Base-by-base conservation (phyloP, 2,329 filamentous ascomycete species). In the Myriosclerotinia curreyana region DNA sequence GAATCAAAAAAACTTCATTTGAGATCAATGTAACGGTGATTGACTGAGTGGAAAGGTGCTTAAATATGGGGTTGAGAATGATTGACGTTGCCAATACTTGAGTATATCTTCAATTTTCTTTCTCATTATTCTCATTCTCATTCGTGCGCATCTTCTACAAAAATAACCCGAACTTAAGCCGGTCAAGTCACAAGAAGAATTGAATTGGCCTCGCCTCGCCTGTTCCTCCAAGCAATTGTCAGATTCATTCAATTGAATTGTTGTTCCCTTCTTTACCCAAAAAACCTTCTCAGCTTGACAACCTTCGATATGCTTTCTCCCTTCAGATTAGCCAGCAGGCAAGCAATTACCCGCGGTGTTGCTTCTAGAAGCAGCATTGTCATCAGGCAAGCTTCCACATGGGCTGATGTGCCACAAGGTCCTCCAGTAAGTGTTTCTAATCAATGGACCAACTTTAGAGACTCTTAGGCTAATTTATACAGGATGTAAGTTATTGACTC, bases 331-430 rank as follows among this genome's bases (percentile, higher is more conserved):
- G 81, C 80, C 69, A 78, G 79, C 74, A 80, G 83, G 72, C 81
- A 80, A 74, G 79, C 77, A 51, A 66, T 72, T 53, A 64, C 69
- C 46, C 70, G 68, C 46, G 66, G 69, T 64, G 50, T 70, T 59
- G 67, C 69, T 60, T 64, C 69, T 11, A 66, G 70, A 67, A 69
- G 65, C 67, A 67, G 65, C 51, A 64, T 68, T 60, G 71, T 68
- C 54, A 60, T 68, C 55, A 70, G 73, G 60, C 67, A 70, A 69
- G 71, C 72, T 71, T 96, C 92, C 67, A 91, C 90, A 71, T 98
- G 94, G 93, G 86, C 91, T 75, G 89, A 90, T 74, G 92, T 98
- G 64, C 89, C 91, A 71, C 91, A 97, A 80, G 94, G 94, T 69
- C 94, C 94, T 85, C 93, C 94, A 76, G 92, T 95, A 86, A 79